phyloP scores from a whole-genome alignment of 2,329 filamentous ascomycete genomes.

The Metarhizium anisopliae region DNA sequence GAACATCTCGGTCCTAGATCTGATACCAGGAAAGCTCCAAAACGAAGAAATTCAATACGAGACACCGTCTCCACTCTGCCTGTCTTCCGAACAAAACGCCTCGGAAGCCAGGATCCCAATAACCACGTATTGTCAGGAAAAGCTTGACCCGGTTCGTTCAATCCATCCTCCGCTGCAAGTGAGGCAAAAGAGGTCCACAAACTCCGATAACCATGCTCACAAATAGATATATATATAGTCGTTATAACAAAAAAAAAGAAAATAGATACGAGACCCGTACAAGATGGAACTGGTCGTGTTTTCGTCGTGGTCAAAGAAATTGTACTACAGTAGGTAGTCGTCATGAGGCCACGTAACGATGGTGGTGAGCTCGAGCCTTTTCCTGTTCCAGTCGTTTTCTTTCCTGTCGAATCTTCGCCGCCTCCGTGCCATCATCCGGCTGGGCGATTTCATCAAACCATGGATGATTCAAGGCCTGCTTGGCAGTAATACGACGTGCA shows the following conservation, averaged over 20 bases:
- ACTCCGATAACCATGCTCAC: conserved; percentile 7
- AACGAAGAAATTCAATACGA: not conserved
- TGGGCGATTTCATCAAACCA: conserved; percentile 50
- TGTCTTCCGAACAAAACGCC: not conserved
- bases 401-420: conserved; percentile 39
- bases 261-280: not conserved
- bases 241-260: conserved; percentile 1
- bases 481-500: conserved; percentile 48
- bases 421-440: conserved; percentile 55
- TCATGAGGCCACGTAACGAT: not conserved
- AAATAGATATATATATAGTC: conserved; percentile 1
- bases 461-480: conserved; percentile 48
- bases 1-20: not conserved
- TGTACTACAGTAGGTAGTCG: not conserved
- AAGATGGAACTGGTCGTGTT: not conserved
- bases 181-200: not conserved
- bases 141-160: not conserved
- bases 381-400: conserved; percentile 6
- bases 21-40: not conserved
- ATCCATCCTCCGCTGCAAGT: not conserved
- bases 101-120: not conserved
- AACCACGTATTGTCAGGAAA: not conserved
- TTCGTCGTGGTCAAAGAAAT: not conserved
- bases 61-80: not conserved
- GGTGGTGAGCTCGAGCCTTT: conserved; percentile 1